These are phyloP conservation scores for Ophiocordyceps australis DNA, from an alignment of 2,329 filamentous ascomycete genomes.

Conservation along the genomic window DNA sequence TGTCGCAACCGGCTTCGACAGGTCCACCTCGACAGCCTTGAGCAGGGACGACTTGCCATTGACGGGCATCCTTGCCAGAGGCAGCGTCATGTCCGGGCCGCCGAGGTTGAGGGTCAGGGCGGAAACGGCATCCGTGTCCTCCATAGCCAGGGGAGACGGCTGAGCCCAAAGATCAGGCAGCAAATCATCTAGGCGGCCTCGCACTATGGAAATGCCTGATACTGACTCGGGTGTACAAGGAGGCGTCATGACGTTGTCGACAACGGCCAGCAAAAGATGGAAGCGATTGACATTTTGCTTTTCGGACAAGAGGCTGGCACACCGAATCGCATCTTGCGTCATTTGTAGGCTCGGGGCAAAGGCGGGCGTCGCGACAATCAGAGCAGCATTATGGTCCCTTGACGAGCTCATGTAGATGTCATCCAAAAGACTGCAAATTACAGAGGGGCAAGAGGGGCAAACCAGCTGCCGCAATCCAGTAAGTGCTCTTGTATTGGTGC, in stretches of 20 bases:
- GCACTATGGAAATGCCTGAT: constrained; percentile 33
- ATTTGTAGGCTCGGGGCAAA: constrained; percentile 30
- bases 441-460: too few relatives aligned
- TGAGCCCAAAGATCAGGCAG: constrained; percentile 27
- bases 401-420: too few relatives aligned
- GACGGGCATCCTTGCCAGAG: constrained; percentile 64
- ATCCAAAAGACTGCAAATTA: too few relatives aligned
- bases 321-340: constrained; percentile 24
- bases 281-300: constrained; percentile 17
- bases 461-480: too few relatives aligned
- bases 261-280: constrained; percentile 32
- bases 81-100: constrained; percentile 29
- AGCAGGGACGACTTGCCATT: constrained; percentile 47
- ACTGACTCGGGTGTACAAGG: constrained; percentile 10
- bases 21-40: too few relatives aligned
- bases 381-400: constrained; percentile 21
- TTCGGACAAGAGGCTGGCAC: constrained; percentile 24
- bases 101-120: constrained; percentile 22
- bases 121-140: constrained; percentile 17
- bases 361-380: constrained; percentile 29
- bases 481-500: too few relatives aligned
- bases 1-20: too few relatives aligned
- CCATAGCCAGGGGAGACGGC: constrained; percentile 7
- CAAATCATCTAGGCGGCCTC: constrained; percentile 18
- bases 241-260: constrained; percentile 31